A percentile compares a stretch with the other conserved stretches of the same genome.
Conservation (phyloP, 305 asterid genomes). For the Plantago lanceolata region DNA sequence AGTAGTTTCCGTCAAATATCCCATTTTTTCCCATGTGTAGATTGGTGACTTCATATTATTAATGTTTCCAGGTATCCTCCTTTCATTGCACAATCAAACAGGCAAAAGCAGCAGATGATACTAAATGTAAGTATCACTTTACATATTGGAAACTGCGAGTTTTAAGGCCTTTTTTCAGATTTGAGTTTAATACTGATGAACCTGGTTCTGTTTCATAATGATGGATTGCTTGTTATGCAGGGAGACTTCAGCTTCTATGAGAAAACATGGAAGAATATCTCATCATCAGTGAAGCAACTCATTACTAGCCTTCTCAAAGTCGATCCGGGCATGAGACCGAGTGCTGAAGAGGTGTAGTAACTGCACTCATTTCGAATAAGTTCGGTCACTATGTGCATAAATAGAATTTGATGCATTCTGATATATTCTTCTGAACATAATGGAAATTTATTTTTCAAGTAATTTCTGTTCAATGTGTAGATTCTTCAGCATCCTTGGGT, state of each 20-base stretch:
- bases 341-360: slow-evolving; percentile 55
- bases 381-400: slow-evolving; percentile 11
- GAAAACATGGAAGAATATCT: slow-evolving; percentile 80
- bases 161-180: not conserved
- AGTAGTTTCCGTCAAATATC: too few species aligned
- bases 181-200: not conserved
- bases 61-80: slow-evolving; percentile 61
- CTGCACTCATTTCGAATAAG: slow-evolving; percentile 10
- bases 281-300: slow-evolving; percentile 66
- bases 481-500: slow-evolving; percentile 80
- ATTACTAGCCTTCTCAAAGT: slow-evolving; percentile 64
- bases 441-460: not conserved
- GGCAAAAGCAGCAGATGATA: slow-evolving; percentile 77
- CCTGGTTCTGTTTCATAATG: not conserved
- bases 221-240: slow-evolving; percentile 27
- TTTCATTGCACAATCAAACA: slow-evolving; percentile 60
- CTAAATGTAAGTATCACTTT: slow-evolving; percentile 42
- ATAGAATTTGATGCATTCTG: not conserved
- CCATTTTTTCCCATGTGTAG: not conserved
- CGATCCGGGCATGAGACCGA: slow-evolving; percentile 64
- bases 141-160: not conserved
- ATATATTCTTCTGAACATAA: not conserved
- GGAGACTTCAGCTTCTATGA: slow-evolving; percentile 75
- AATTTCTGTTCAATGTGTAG: slow-evolving; percentile 25
- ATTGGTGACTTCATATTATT: not conserved